Evolutionary conservation across 352 stramenopile species (phyloP).

Genomic region (Peronospora belbahrii): DNA sequence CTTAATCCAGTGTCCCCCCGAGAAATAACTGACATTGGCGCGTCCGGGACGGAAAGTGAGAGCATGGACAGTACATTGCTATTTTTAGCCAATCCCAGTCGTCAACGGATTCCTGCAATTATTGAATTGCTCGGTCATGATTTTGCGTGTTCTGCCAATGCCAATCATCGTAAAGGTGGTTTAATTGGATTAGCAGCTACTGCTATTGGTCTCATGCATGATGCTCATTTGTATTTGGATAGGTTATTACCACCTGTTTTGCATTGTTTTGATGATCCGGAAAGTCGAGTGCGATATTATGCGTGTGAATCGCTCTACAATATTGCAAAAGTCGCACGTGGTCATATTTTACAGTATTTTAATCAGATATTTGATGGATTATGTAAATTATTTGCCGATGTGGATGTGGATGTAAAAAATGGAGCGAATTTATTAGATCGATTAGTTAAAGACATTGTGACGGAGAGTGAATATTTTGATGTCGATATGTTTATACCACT

Average conservation of each 20-base stretch:
- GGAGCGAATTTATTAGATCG: slow-evolving; percentile 83
- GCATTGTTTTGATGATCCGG: slow-evolving; percentile 98
- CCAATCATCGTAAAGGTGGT: slow-evolving; percentile 98
- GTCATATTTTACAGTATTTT: slow-evolving; percentile 95
- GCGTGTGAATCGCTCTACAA: slow-evolving; percentile 99
- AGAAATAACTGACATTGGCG: slow-evolving; percentile 4
- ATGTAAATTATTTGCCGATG: slow-evolving; percentile 95
- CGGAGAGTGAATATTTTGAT: slow-evolving; percentile 96
- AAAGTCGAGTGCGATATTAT: slow-evolving; percentile 97
- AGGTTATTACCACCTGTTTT: slow-evolving; percentile 95
- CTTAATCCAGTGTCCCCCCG: slow-evolving; percentile 16
- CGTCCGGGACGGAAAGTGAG: slow-evolving; percentile 21
- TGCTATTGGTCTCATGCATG: slow-evolving; percentile 94
- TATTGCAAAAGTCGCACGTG: slow-evolving; percentile 95
- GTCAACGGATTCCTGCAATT: slow-evolving; percentile 88
- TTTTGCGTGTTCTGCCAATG: slow-evolving; percentile 97
- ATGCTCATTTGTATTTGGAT: slow-evolving; percentile 88
- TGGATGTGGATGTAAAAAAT: slow-evolving; percentile 99
- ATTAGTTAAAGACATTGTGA: slow-evolving; percentile 99
- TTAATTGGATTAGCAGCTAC: slow-evolving; percentile 97
- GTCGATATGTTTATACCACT: slow-evolving; percentile 98
- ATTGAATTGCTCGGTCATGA: slow-evolving; percentile 96
- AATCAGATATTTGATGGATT: slow-evolving; percentile 99
- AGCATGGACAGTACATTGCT: slow-evolving; percentile 13
- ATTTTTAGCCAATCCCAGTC: slow-evolving; percentile 37